Percentiles rank a stretch among this genome's conserved stretches.
phyloP scores from a whole-genome alignment of 2,329 filamentous ascomycete genomes.

The Chaetomium strumarium region DNA sequence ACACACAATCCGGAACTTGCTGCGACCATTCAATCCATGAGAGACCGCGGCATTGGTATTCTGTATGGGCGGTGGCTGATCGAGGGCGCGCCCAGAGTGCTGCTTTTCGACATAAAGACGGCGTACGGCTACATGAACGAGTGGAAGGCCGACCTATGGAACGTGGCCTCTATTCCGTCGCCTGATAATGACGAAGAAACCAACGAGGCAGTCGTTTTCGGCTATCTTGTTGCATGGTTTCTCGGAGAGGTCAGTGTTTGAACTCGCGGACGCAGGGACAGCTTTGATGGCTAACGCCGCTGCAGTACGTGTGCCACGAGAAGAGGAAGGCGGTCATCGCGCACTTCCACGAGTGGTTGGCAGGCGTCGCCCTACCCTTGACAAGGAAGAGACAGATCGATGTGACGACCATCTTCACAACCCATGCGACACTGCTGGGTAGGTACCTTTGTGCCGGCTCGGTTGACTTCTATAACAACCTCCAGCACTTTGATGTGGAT shows the following conservation, averaged over 20 bases:
- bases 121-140: constrained; percentile 88
- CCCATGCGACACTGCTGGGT: constrained; percentile 89
- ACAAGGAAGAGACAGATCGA: constrained; percentile 93
- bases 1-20: constrained; percentile 66
- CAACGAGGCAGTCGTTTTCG: constrained; percentile 95
- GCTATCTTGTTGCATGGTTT: constrained; percentile 97
- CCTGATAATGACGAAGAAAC: constrained; percentile 89
- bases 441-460: constrained; percentile 95
- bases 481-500: constrained; percentile 95
- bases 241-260: constrained; percentile 72
- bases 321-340: constrained; percentile 88
- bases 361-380: constrained; percentile 86
- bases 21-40: constrained; percentile 86
- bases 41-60: constrained; percentile 80
- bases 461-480: constrained; percentile 98
- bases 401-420: constrained; percentile 97
- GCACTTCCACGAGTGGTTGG: constrained; percentile 98
- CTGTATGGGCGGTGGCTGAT: constrained; percentile 97
- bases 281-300: constrained; percentile 18
- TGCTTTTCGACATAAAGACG: constrained; percentile 91
- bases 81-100: constrained; percentile 86
- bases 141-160: constrained; percentile 97
- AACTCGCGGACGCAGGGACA: background rate
- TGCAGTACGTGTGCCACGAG: constrained; percentile 86
- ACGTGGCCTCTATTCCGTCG: constrained; percentile 85